These are phyloP conservation scores for Yamadazyma mexicana DNA, from an alignment of 1,139 yeast genomes.

Conservation along the genomic window DNA sequence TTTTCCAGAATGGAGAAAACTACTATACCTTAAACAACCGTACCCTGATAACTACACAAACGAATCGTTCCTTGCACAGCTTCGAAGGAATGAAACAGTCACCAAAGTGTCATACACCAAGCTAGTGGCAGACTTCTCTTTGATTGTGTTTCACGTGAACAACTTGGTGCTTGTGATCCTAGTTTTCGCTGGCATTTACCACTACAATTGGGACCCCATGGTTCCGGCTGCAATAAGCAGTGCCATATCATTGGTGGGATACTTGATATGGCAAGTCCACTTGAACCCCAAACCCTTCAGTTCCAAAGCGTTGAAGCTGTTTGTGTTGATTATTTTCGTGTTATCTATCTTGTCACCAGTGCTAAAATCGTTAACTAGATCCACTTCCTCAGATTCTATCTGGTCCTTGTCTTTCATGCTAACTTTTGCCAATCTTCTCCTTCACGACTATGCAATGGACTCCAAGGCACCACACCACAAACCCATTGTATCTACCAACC, in stretches of 20 bases:
- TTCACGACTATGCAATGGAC: constrained; percentile 64
- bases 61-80: constrained; percentile 70
- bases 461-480: constrained; percentile 30
- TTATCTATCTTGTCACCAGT: constrained; percentile 85
- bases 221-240: constrained; percentile 33
- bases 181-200: constrained; percentile 60
- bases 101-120: constrained; percentile 64
- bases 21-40: constrained; percentile 83
- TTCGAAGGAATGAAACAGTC: constrained; percentile 76
- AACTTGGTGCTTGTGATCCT: constrained; percentile 59
- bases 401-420: constrained; percentile 90
- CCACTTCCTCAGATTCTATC: constrained; percentile 91
- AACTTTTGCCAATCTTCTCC: constrained; percentile 62
- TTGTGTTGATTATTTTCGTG: constrained; percentile 65
- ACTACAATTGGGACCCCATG: constrained; percentile 44
- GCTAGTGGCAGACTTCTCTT: constrained; percentile 65
- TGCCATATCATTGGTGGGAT: constrained; percentile 27
- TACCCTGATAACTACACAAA: constrained; percentile 94
- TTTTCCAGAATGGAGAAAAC: constrained; percentile 62
- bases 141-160: constrained; percentile 66
- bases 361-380: constrained; percentile 78
- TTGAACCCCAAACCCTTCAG: constrained; percentile 7
- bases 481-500: constrained; percentile 77
- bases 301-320: constrained; percentile 24
- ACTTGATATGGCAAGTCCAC: constrained; percentile 17